Evolutionary conservation across 2,329 filamentous ascomycete species (phyloP), one percentile per base, ranked within the genome.

Genomic region (Diaporthe vaccinii): DNA sequence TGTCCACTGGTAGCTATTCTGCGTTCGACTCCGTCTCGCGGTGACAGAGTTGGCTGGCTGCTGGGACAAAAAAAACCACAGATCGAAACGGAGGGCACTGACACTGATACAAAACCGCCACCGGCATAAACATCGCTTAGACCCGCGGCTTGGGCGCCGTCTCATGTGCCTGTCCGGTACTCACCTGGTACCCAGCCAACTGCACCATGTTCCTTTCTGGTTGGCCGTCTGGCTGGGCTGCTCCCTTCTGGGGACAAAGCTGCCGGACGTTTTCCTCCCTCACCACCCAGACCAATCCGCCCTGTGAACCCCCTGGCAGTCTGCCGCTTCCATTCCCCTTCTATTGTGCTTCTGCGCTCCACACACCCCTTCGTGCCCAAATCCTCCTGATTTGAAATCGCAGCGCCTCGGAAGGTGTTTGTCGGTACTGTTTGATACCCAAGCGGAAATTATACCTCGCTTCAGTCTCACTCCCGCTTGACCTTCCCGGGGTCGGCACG

Each of bases 241-340:
- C 58, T 17, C 28, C 12, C 31, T 51, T 34, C 12, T 46, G 14
- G 31, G 62, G 62, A 39, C 28, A 68, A 36, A 71, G 39, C 28
- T 28, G 58, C 44, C 57, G 70, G 70, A 72, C 70, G 57, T 62
- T 72, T 72, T 62, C 57, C 69, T 72, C 69, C 69, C 28, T 36
- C 55, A 51, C 31, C 25, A 34, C 25, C 51, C 51, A 8, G 51
- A 28, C 49, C 25, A 31, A 15, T 39, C 53, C 55, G 31, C 44
- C 57, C 53, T 61, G 70, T 39, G 44, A 53, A 51, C 55, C 39
- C 39, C 57, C 57, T 51, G 44, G 55, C 31, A 9, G 34, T 41
- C 57, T 51, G 22, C 44, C 44, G 57, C 70, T 72, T 72, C 70
- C 46, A 72, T 72, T 17, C 31, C 28, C 70, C 70, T 72, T 72